phyloP scores from a whole-genome alignment of 768 basidiomycete genomes.

The Leccinellum albellum region DNA sequence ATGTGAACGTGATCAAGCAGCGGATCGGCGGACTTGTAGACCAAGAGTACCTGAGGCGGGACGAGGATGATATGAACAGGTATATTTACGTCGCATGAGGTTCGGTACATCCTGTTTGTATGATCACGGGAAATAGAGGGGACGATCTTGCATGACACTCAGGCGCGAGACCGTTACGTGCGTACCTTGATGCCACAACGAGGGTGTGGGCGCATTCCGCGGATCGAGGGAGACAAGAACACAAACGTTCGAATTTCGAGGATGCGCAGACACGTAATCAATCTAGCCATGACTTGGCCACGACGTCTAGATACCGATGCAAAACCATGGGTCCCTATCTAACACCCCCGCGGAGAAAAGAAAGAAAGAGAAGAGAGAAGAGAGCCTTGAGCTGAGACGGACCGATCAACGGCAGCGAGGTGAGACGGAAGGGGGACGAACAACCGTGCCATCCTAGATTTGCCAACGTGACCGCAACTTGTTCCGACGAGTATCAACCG shows the following conservation, averaged over 20 bases:
- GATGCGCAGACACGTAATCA: neutral
- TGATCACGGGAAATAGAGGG: neutral
- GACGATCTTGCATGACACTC: neutral
- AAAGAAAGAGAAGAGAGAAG: neutral
- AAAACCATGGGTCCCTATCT: neutral
- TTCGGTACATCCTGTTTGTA: neutral
- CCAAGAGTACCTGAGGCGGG: conserved; percentile 78
- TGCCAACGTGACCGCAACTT: neutral
- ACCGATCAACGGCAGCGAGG: neutral
- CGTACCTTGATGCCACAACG: neutral
- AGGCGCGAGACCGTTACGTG: neutral
- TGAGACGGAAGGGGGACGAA: too few relatives aligned
- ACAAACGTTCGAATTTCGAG: neutral
- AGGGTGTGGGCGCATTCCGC: neutral
- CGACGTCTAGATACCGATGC: neutral
- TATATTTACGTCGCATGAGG: conserved; percentile 76
- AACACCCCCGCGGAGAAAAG: neutral
- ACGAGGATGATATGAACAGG: conserved; percentile 63
- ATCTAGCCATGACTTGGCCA: neutral
- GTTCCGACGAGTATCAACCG: neutral
- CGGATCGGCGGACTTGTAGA: conserved; percentile 81
- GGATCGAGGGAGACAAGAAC: neutral
- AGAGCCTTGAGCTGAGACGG: neutral
- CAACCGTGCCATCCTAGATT: too few relatives aligned
- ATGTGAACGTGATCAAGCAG: conserved; percentile 81